These are phyloP conservation scores for Colletotrichum chlorophyti DNA, from an alignment of 2,329 filamentous ascomycete genomes.

Conservation along the genomic window DNA sequence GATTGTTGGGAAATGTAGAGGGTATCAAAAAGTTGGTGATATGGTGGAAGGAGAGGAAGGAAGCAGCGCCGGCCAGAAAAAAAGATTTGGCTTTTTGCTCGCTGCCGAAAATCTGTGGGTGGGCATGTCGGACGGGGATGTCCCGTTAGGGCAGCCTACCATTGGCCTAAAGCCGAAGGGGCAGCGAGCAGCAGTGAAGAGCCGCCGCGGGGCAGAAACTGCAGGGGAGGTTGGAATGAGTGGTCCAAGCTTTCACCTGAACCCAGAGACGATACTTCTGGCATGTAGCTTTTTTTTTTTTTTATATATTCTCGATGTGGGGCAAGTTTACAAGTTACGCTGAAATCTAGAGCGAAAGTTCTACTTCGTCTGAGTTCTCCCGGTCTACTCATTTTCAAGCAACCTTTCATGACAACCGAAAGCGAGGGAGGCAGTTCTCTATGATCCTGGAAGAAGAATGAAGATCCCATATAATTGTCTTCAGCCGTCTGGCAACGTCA, in stretches of 20 bases:
- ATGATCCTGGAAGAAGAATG: constrained; percentile 38
- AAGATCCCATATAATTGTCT: constrained; percentile 71
- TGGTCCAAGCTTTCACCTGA: constrained; percentile 25
- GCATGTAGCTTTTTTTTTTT: constrained; percentile 47
- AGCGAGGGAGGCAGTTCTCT: background rate
- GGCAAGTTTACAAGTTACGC: background rate
- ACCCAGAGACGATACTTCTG: constrained; percentile 36
- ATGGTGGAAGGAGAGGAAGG: constrained; percentile 2
- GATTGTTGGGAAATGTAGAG: constrained; percentile 30
- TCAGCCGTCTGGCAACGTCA: constrained; percentile 56
- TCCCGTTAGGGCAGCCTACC: constrained; percentile 45
- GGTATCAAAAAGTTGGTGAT: constrained; percentile 28
- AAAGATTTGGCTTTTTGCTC: constrained; percentile 26
- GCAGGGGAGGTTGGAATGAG: background rate
- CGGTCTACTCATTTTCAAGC: background rate
- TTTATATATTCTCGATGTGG: constrained; percentile 25
- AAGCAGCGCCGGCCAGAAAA: background rate
- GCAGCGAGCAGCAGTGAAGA: too few relatives aligned
- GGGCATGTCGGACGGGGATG: background rate
- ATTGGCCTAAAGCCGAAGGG: constrained; percentile 6
- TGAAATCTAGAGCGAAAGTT: constrained; percentile 20
- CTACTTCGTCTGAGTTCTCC: constrained; percentile 1
- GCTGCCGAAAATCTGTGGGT: constrained; percentile 18
- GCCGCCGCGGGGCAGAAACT: too few relatives aligned
- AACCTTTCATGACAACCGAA: constrained; percentile 4